Percentiles rank a stretch among this genome's conserved stretches.
Conservation (phyloP, 345 rosid genomes). For the Anacardium occidentale region DNA sequence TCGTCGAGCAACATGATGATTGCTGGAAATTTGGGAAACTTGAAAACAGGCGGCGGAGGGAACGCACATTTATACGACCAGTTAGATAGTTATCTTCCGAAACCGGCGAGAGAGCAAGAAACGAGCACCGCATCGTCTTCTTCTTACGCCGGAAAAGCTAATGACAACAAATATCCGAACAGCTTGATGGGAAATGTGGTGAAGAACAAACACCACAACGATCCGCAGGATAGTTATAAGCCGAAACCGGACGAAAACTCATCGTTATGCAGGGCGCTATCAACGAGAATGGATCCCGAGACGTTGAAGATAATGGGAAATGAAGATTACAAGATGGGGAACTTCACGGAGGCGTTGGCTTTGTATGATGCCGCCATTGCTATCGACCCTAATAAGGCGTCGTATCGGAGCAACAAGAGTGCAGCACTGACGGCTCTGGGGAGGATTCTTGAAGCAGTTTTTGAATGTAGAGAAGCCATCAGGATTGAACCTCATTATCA, state of each 20-base stretch:
- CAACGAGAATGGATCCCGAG: slow-evolving; percentile 96
- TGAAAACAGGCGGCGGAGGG: slow-evolving; percentile 51
- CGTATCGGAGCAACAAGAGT: slow-evolving; percentile 88
- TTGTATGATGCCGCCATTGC: slow-evolving; percentile 93
- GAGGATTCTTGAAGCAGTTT: slow-evolving; percentile 77
- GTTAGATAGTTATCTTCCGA: slow-evolving; percentile 26
- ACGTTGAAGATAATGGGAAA: slow-evolving; percentile 90
- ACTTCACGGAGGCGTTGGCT: slow-evolving; percentile 80
- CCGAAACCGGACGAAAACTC: slow-evolving; percentile 19
- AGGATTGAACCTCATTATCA: slow-evolving; percentile 82
- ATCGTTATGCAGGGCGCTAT: slow-evolving; percentile 79
- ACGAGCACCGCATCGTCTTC: neutral
- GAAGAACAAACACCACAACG: slow-evolving; percentile 30
- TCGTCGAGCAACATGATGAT: slow-evolving; percentile 87
- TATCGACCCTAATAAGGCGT: slow-evolving; percentile 79
- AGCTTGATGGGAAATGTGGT: slow-evolving; percentile 54
- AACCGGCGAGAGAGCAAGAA: slow-evolving; percentile 23
- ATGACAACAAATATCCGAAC: slow-evolving; percentile 37
- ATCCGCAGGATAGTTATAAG: slow-evolving; percentile 7
- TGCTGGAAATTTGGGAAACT: slow-evolving; percentile 67
- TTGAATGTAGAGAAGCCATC: slow-evolving; percentile 90
- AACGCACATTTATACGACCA: slow-evolving; percentile 18
- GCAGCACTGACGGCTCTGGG: slow-evolving; percentile 91
- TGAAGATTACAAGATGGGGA: slow-evolving; percentile 94
- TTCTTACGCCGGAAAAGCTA: neutral